Percentiles rank a stretch among this genome's conserved stretches.
Evolutionary conservation across 2,329 filamentous ascomycete species (phyloP).

Genomic region (Neocucurbitaria cava): DNA sequence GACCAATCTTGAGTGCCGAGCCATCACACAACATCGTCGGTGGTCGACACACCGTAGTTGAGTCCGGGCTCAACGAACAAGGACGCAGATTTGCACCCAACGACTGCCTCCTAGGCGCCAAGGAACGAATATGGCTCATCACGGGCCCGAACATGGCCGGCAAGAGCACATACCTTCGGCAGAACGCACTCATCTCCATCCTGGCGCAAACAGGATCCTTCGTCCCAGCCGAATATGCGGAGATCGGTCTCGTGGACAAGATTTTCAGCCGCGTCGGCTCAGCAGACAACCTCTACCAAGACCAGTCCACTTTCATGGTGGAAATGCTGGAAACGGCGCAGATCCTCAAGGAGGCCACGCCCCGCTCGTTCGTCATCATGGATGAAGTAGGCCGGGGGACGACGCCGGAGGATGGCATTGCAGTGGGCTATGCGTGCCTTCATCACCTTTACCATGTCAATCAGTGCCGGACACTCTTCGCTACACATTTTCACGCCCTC

Average conservation of each 20-base stretch:
- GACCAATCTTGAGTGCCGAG: conserved; percentile 72
- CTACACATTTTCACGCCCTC: conserved; percentile 90
- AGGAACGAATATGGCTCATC: conserved; percentile 72
- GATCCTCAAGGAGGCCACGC: conserved; percentile 85
- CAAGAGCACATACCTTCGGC: conserved; percentile 93
- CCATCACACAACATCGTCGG: conserved; percentile 78
- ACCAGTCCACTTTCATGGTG: conserved; percentile 99
- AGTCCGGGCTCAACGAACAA: conserved; percentile 78
- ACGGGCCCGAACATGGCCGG: conserved; percentile 97
- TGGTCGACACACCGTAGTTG: conserved; percentile 91
- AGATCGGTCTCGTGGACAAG: conserved; percentile 91
- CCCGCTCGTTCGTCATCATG: conserved; percentile 90
- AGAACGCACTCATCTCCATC: conserved; percentile 93
- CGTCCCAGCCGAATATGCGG: conserved; percentile 85
- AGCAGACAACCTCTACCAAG: conserved; percentile 90
- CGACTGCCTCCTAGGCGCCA: conserved; percentile 82
- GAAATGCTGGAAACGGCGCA: conserved; percentile 97
- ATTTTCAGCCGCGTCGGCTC: conserved; percentile 89
- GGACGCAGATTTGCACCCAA: conserved; percentile 85
- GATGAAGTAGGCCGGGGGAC: conserved; percentile 96
- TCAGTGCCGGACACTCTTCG: conserved; percentile 82
- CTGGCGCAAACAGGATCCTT: conserved; percentile 92
- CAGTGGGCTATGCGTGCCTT: conserved; percentile 87
- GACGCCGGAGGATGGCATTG: conserved; percentile 88
- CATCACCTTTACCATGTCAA: conserved; percentile 83